phyloP scores from a whole-genome alignment of 163 green algal genomes.

The Volvox carteri region DNA sequence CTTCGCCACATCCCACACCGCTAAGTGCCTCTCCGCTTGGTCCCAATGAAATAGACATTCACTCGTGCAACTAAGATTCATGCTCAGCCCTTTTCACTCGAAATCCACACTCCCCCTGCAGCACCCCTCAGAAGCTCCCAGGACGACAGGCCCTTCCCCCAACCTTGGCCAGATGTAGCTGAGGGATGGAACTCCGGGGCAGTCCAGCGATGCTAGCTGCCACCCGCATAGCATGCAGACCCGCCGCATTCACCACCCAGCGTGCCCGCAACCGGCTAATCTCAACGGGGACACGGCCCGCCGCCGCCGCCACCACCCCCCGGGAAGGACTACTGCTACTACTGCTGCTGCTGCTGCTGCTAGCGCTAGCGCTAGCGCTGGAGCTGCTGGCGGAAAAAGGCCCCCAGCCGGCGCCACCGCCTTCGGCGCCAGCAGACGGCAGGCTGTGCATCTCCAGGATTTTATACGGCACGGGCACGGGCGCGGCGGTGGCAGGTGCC shows the following conservation, averaged over 20 bases:
- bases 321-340: too few relatives aligned
- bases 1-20: too few relatives aligned
- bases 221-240: constrained; percentile 69
- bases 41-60: too few relatives aligned
- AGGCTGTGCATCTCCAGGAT: constrained; percentile 32
- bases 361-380: not conserved
- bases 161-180: constrained; percentile 67
- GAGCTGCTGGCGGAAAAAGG: too few relatives aligned
- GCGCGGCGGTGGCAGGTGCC: too few relatives aligned
- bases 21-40: too few relatives aligned
- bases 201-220: constrained; percentile 68
- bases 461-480: constrained; percentile 32
- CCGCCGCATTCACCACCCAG: constrained; percentile 54
- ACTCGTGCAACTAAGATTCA: too few relatives aligned
- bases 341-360: not conserved
- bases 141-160: too few relatives aligned
- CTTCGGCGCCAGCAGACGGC: not conserved
- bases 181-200: constrained; percentile 66
- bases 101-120: too few relatives aligned
- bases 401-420: too few relatives aligned
- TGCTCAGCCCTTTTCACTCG: too few relatives aligned
- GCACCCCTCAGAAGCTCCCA: too few relatives aligned
- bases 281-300: not conserved
- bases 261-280: constrained; percentile 10
- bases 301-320: not conserved